Evolutionary conservation across 169 alveolate genomes (phyloP).

Genomic region (Theileria sp.): DNA sequence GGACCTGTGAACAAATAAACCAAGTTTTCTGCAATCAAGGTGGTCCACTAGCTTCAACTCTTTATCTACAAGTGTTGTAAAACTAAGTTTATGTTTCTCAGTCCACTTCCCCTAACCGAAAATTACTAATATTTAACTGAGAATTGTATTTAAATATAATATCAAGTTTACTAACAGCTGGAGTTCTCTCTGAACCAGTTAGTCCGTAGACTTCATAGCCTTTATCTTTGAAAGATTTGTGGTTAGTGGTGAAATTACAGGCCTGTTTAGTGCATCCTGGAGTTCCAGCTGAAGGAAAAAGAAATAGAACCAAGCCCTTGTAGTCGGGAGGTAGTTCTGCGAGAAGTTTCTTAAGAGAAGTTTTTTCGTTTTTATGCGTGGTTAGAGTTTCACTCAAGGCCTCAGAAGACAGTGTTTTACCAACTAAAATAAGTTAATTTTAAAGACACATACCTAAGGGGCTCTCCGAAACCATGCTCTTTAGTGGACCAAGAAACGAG

Average conservation of each 20-base stretch:
- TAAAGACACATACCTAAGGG: constrained; percentile 5
- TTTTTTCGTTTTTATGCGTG: constrained; percentile 52
- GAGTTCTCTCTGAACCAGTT: constrained; percentile 44
- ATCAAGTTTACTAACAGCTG: constrained; percentile 24
- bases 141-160: background rate
- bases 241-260: constrained; percentile 48
- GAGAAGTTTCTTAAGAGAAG: constrained; percentile 47
- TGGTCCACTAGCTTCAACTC: constrained; percentile 57
- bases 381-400: constrained; percentile 48
- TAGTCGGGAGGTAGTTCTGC: constrained; percentile 41
- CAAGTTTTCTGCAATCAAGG: constrained; percentile 59
- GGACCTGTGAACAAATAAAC: constrained; percentile 59
- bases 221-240: constrained; percentile 31
- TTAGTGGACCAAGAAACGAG: background rate
- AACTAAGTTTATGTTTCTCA: constrained; percentile 56
- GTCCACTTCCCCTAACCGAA: constrained; percentile 61
- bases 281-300: constrained; percentile 73
- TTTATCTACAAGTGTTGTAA: constrained; percentile 62
- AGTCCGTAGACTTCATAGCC: constrained; percentile 74
- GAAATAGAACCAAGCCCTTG: constrained; percentile 73
- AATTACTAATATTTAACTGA: background rate
- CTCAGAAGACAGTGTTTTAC: constrained; percentile 51
- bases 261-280: constrained; percentile 79
- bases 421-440: constrained; percentile 17
- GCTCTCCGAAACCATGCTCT: background rate